These are phyloP conservation scores for Symbiodinium natans DNA, from an alignment of 73 alveolate species.

Conservation along the genomic window DNA sequence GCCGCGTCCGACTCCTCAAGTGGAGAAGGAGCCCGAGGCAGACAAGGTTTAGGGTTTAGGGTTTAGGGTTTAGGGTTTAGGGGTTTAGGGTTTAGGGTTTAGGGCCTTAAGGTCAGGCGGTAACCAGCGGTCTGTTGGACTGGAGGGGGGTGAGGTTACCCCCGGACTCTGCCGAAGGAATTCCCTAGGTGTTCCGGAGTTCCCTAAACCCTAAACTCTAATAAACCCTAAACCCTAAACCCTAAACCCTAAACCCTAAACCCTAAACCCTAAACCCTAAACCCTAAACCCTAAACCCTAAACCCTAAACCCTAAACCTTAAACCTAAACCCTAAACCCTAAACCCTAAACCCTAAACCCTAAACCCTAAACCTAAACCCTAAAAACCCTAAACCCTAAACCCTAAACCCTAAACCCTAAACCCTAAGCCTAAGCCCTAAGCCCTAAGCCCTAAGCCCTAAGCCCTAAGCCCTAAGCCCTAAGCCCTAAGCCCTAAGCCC, in stretches of 20 bases:
- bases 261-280: too few species aligned
- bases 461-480: not conserved
- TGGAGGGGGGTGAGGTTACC: not conserved
- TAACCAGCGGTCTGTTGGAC: too few species aligned
- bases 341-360: not conserved
- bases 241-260: not conserved
- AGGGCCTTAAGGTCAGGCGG: not conserved
- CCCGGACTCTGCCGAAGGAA: too few species aligned
- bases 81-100: not conserved
- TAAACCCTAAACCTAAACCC: not conserved
- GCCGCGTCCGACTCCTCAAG: not conserved
- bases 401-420: not conserved
- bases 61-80: too few species aligned
- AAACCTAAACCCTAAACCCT: not conserved
- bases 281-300: not conserved
- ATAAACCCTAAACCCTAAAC: not conserved
- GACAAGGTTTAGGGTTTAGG: not conserved
- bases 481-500: too few species aligned
- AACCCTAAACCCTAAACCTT: not conserved
- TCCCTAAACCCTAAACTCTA: not conserved
- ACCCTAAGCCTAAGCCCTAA: not conserved
- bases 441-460: not conserved
- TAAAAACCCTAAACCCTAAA: too few species aligned
- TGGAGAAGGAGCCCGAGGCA: not conserved
- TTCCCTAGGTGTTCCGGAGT: not conserved